These are phyloP conservation scores for Fusarium praegraminearum DNA, from an alignment of 2,329 filamentous ascomycete genomes.

Conservation along the genomic window DNA sequence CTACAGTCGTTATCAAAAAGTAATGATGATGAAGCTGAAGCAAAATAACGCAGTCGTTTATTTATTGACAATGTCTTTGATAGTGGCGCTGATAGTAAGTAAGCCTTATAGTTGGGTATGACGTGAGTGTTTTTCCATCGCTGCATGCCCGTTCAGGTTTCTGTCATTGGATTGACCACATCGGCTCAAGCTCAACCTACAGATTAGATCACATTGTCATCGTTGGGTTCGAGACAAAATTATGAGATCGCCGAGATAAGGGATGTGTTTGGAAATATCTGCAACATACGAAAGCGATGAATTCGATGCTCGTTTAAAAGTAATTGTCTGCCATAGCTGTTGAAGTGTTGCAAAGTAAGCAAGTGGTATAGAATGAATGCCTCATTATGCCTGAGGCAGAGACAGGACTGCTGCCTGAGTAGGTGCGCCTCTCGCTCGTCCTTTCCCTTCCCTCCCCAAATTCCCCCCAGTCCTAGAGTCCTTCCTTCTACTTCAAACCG, in stretches of 20 bases:
- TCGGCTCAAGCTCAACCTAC: slow-evolving; percentile 13
- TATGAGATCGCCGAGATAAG: background rate
- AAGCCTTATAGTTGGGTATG: slow-evolving; percentile 34
- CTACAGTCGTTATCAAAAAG: background rate
- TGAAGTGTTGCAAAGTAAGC: background rate
- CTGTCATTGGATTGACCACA: slow-evolving; percentile 22
- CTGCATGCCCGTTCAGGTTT: slow-evolving; percentile 1
- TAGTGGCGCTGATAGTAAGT: slow-evolving; percentile 21
- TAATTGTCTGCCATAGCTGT: background rate
- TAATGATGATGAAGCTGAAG: background rate
- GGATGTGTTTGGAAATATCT: background rate
- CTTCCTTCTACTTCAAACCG: background rate
- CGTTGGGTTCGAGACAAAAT: too few relatives aligned
- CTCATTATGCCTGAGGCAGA: slow-evolving; percentile 24
- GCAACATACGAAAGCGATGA: background rate
- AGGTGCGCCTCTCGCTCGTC: background rate
- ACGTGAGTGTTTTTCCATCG: slow-evolving; percentile 41
- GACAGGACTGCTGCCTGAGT: slow-evolving; percentile 1
- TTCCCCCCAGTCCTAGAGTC: background rate
- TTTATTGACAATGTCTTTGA: background rate
- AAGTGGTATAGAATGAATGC: background rate
- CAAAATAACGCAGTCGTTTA: background rate
- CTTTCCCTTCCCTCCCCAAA: background rate
- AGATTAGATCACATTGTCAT: accelerated
- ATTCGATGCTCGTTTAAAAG: background rate